A percentile compares a stretch with the other conserved stretches of the same genome.
These are phyloP conservation scores for Boletus vermiculosoides DNA, from an alignment of 768 basidiomycete genomes.

Conservation along the genomic window DNA sequence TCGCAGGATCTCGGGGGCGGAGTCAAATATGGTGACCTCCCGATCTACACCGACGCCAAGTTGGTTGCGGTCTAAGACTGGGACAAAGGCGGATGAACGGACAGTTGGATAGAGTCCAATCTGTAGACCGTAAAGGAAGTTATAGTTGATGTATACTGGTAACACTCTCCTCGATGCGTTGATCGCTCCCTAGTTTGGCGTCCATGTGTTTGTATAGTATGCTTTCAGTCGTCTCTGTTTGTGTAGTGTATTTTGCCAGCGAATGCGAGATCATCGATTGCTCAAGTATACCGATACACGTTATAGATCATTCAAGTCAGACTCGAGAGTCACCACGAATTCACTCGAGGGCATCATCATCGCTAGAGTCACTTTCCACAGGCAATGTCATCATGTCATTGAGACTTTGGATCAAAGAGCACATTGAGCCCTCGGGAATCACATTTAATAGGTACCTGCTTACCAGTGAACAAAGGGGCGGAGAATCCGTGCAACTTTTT, in stretches of 20 bases:
- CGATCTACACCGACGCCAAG: slow-evolving; percentile 43
- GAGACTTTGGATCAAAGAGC: slow-evolving; percentile 41
- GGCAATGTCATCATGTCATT: slow-evolving; percentile 70
- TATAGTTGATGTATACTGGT: slow-evolving; percentile 6
- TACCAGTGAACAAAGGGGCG: slow-evolving; percentile 81
- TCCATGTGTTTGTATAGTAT: neutral
- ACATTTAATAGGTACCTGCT: slow-evolving; percentile 18
- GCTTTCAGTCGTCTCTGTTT: neutral
- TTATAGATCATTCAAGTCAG: slow-evolving; percentile 4
- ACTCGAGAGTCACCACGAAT: neutral
- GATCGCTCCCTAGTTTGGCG: slow-evolving; percentile 10
- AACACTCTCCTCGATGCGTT: slow-evolving; percentile 15
- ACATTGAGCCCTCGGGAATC: neutral
- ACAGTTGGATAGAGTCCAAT: slow-evolving; percentile 10
- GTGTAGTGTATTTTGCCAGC: neutral
- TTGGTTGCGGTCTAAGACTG: slow-evolving; percentile 3
- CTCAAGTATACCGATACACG: neutral
- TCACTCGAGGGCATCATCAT: slow-evolving; percentile 10
- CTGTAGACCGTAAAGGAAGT: neutral
- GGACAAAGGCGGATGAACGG: neutral
- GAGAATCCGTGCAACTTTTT: slow-evolving; percentile 51
- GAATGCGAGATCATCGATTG: neutral
- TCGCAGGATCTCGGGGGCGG: slow-evolving; percentile 29
- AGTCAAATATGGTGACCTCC: slow-evolving; percentile 38
- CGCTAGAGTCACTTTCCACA: slow-evolving; percentile 23